Evolutionary conservation across 345 rosid genomes (phyloP), one percentile per base, ranked within the genome.

Genomic region (Ceriops zippeliana): DNA sequence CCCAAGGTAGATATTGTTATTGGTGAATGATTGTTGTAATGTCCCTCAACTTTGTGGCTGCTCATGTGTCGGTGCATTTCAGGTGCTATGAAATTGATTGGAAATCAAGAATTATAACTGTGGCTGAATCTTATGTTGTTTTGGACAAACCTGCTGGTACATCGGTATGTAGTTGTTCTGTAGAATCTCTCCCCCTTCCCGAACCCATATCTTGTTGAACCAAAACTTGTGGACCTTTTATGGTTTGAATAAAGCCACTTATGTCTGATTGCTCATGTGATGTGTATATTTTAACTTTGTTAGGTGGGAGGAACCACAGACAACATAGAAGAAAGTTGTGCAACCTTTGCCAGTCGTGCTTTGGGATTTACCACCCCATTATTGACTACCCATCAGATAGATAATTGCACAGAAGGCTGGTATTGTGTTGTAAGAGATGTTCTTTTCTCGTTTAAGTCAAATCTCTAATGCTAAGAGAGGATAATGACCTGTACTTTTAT

Each of bases 331-430:
- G 98, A 93, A 83, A 87, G 88, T 70, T 90, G 98, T 83, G 93
- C 91, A 61, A 90, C 95, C 38, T 93, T 93, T 80, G 80, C 92
- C 28, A 76, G 87, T 66, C 97, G 89, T 58, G 96, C 97, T 10
- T 58, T 93, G 73, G 89, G 85, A 70, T 81, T 90, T 20, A 65
- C 70, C 13, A 72, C 77, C 65, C 95, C 92, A 26, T 72, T 93
- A 75, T 78, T 67, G 75, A 90, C 97, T 63, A 93, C 98, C 52
- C 98, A 93, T 84, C 96, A 93, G 79, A 93, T 93, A 68, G 98
- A 90, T 83, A 93, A 93, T 63, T 93, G 98, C 81, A 85, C 97
- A 58, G 98, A 89, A 79, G 98, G 98, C 80, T 93, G 97, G 97
- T 93, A 86, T 61, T 42, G 20, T 63, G 46, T 52, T 69, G 57